Base-by-base conservation (phyloP, 306 rosid genomes). In the Quercus mongolica region DNA sequence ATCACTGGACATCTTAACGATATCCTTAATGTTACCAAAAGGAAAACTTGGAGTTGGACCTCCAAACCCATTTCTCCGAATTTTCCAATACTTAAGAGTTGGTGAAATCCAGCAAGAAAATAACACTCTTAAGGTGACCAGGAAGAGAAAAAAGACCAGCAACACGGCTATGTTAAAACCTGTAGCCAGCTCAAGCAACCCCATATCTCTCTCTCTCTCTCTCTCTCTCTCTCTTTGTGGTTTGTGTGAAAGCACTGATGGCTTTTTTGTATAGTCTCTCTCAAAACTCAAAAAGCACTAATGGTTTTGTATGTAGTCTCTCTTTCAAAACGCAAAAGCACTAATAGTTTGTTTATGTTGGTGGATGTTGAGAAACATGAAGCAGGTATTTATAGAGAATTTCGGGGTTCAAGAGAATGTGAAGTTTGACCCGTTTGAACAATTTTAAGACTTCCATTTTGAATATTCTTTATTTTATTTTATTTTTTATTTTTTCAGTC, bases 21-120 rank as follows among this genome's bases (percentile, higher is more conserved):
- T 94, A 74, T 92, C 96, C 33, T 46, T 46, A n/a, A 89, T 78
- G 76, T 94, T 94, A 61, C 98, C 97, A 5, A 94, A 78, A 1
- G 98, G 98, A 65, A 94, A 94, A 64, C 78, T 79, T 56, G 98
- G 98, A 30, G 79, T 5, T 56, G 98, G 98, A 5, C 98, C 98
- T 65, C 79, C 58, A 67, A 94, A 86, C 3, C 98, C 98, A 83
- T 86, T 83, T 83, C 81, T 80, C 86, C 83, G 86, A 10, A 94
- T 86, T 69, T 94, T 89, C 9, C 54, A 54, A 67, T 80, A 79
- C 3, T 65, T 77, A 30, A 49, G 61, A 55, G 80, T 20, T 0
- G 98, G 98, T 20, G 81, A 88, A 83, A 94, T 65, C 98, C 97
- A 94, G 72, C 85, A 90, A n/a, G 77, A 85, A 73, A 77, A 85